These are phyloP conservation scores for Oxalis stricta DNA, from an alignment of 441 rosid genomes.

Conservation along the genomic window DNA sequence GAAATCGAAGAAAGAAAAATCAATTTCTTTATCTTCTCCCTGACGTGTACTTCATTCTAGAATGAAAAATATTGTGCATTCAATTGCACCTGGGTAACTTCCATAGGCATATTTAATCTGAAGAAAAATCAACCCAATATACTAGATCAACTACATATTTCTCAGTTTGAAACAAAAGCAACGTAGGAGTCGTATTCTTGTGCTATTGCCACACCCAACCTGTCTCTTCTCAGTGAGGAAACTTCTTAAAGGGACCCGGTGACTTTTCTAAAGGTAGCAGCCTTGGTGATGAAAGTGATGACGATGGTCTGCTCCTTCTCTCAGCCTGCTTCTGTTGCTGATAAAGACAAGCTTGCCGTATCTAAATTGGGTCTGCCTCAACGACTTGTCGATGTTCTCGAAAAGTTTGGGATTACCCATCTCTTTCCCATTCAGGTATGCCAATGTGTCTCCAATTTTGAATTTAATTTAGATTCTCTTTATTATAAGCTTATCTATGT, in stretches of 20 bases:
- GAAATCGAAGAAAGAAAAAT: too few species aligned
- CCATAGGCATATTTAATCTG: too few species aligned
- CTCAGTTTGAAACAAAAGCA: too few species aligned
- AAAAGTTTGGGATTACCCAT: conserved; percentile 75
- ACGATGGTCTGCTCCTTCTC: conserved; percentile 12
- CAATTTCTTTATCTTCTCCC: too few species aligned
- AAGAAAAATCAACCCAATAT: too few species aligned
- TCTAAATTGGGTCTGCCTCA: conserved; percentile 64
- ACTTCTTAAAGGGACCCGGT: conserved; percentile 63
- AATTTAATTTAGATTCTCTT: neutral
- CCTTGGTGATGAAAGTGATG: conserved; percentile 12
- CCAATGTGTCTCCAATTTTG: neutral
- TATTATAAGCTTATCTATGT: neutral
- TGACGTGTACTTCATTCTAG: too few species aligned
- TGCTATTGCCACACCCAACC: conserved; percentile 70
- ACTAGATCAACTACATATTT: too few species aligned
- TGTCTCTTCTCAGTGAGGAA: conserved; percentile 73
- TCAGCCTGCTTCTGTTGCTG: conserved; percentile 4
- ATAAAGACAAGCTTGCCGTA: conserved; percentile 52
- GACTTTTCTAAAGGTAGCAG: conserved; percentile 21
- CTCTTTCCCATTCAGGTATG: conserved; percentile 91
- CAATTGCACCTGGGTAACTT: too few species aligned
- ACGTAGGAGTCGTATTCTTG: too few species aligned
- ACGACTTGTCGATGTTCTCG: conserved; percentile 57
- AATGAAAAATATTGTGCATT: too few species aligned